Conservation (phyloP, 768 basidiomycete genomes). For the Multifurca ochricompacta region DNA sequence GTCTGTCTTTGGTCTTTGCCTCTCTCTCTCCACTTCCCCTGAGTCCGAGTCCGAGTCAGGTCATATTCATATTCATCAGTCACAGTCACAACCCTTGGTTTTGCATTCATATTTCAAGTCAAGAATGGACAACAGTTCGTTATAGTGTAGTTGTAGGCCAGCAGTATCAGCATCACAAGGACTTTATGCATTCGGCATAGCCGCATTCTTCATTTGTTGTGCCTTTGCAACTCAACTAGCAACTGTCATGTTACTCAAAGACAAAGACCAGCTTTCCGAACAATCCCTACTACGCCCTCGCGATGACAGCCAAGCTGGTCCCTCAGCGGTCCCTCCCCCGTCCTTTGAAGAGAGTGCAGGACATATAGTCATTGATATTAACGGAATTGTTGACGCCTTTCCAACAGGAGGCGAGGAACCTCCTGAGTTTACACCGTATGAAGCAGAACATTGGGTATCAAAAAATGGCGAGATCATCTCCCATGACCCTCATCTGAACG, state of each 20-base stretch:
- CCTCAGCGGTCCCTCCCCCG: conserved; percentile 11
- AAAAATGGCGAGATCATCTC: conserved; percentile 49
- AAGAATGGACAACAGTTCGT: too few relatives aligned
- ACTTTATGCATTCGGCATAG: too few relatives aligned
- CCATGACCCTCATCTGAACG: conserved; percentile 62
- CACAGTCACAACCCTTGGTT: too few relatives aligned
- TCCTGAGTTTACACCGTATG: conserved; percentile 54
- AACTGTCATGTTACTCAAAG: not conserved
- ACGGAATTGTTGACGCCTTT: conserved; percentile 22
- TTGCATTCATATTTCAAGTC: too few relatives aligned
- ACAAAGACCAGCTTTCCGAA: not conserved
- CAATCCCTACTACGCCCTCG: not conserved
- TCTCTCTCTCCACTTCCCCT: too few relatives aligned
- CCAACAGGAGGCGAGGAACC: conserved; percentile 35
- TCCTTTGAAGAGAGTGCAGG: conserved; percentile 21
- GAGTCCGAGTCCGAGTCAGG: too few relatives aligned
- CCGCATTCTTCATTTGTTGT: too few relatives aligned
- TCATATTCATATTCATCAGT: too few relatives aligned
- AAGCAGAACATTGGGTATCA: conserved; percentile 50
- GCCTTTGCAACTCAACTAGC: not conserved
- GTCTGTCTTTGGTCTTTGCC: too few relatives aligned
- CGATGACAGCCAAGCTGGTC: conserved; percentile 1
- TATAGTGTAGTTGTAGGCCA: too few relatives aligned
- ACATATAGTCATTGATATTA: conserved; percentile 24
- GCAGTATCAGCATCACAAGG: too few relatives aligned